Conservation (phyloP, 2,329 filamentous ascomycete genomes). For the Penicillium sp. region DNA sequence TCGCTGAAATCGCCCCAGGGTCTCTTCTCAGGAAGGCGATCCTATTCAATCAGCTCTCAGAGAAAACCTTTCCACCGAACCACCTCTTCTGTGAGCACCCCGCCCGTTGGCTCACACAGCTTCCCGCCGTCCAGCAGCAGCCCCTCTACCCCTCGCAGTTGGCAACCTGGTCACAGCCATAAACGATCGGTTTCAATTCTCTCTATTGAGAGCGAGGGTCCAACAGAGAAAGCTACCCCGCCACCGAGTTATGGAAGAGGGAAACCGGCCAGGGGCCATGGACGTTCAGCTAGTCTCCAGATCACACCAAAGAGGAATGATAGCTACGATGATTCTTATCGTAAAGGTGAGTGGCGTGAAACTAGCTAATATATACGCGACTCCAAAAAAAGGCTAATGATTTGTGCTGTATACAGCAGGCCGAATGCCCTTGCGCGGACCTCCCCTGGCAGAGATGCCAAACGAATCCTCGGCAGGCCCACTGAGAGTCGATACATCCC, state of each 20-base stretch:
- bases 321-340: conserved; percentile 43
- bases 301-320: conserved; percentile 61
- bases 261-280: conserved; percentile 68
- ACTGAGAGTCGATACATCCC: conserved; percentile 40
- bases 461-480: conserved; percentile 32
- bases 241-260: conserved; percentile 46
- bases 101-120: conserved; percentile 44
- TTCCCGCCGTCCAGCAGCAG: conserved; percentile 40
- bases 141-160: conserved; percentile 37
- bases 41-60: conserved; percentile 38
- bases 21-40: conserved; percentile 44
- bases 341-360: conserved; percentile 40
- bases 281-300: conserved; percentile 80
- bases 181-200: conserved; percentile 81
- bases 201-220: conserved; percentile 66
- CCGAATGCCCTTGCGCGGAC: conserved; percentile 39
- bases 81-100: conserved; percentile 46
- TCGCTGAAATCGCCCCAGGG: conserved; percentile 42
- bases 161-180: conserved; percentile 61
- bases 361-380: not conserved
- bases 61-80: conserved; percentile 42
- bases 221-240: conserved; percentile 37
- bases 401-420: conserved; percentile 26
- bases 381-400: conserved; percentile 4
- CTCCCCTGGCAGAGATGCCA: conserved; percentile 35